Conservation (phyloP, 2,329 filamentous ascomycete species). For the Calonectria pseudoreteaudii region DNA sequence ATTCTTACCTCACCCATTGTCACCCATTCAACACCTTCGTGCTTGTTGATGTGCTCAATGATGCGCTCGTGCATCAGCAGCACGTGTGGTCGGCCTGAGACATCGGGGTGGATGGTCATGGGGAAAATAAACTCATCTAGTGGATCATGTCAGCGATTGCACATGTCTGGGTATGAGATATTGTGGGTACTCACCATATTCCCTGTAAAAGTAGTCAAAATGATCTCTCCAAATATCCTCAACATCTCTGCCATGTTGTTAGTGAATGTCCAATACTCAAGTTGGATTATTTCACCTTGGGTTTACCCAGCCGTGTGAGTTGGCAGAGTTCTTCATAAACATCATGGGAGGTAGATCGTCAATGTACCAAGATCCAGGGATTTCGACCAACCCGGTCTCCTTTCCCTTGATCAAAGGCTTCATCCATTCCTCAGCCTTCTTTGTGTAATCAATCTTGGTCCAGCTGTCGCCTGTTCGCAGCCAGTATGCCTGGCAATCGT, state of each 20-base stretch:
- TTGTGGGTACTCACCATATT: slow-evolving; percentile 61
- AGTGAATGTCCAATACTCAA: not conserved
- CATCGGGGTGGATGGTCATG: slow-evolving; percentile 82
- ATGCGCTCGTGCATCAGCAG: slow-evolving; percentile 75
- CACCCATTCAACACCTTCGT: slow-evolving; percentile 72
- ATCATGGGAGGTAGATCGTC: slow-evolving; percentile 77
- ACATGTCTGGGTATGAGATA: not conserved
- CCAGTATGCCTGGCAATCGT: slow-evolving; percentile 73
- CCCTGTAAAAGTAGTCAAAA: slow-evolving; percentile 80
- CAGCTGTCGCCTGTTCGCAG: slow-evolving; percentile 72
- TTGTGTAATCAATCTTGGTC: slow-evolving; percentile 75
- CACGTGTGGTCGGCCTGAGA: slow-evolving; percentile 77
- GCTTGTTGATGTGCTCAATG: slow-evolving; percentile 76
- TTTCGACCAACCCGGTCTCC: slow-evolving; percentile 74
- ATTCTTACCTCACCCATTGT: slow-evolving; percentile 69
- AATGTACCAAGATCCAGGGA: slow-evolving; percentile 71
- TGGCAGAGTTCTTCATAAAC: slow-evolving; percentile 75
- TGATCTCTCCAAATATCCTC: slow-evolving; percentile 75
- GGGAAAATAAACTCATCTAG: slow-evolving; percentile 79
- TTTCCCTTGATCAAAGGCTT: slow-evolving; percentile 69
- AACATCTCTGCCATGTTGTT: slow-evolving; percentile 54
- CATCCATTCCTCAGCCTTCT: slow-evolving; percentile 43
- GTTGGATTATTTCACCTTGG: slow-evolving; percentile 45
- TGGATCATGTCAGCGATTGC: not conserved
- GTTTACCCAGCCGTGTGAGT: slow-evolving; percentile 71